Conservation (phyloP, 1,284 basidiomycete genomes). For the Schizophyllum commune region DNA sequence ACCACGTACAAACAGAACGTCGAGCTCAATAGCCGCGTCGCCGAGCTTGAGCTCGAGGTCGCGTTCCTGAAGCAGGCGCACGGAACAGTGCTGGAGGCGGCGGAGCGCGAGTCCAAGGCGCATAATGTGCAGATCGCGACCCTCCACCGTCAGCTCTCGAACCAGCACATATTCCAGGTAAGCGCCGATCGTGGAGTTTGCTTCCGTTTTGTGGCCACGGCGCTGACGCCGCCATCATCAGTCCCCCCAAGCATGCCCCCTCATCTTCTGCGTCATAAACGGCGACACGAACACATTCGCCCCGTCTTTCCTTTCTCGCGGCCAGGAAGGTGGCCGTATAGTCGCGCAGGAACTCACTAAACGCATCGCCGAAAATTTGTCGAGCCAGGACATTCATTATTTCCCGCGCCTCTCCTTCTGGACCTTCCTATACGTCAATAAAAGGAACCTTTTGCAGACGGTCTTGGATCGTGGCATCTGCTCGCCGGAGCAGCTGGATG, state of each 20-base stretch:
- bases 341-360: conserved; percentile 63
- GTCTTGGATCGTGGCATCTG: conserved; percentile 48
- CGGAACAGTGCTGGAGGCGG: conserved; percentile 45
- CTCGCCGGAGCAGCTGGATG: conserved; percentile 55
- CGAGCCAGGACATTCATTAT: conserved; percentile 46
- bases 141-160: conserved; percentile 52
- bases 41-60: conserved; percentile 62
- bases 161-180: conserved; percentile 49
- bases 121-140: conserved; percentile 57
- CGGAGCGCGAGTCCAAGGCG: conserved; percentile 50
- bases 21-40: conserved; percentile 52
- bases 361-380: conserved; percentile 55
- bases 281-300: conserved; percentile 65
- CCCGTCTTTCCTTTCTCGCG: conserved; percentile 47
- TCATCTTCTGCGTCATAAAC: conserved; percentile 69
- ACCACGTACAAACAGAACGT: conserved; percentile 55
- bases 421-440: conserved; percentile 66
- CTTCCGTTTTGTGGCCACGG: conserved; percentile 1
- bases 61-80: conserved; percentile 65
- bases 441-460: conserved; percentile 40
- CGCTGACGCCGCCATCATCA: neutral
- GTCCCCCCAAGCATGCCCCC: conserved; percentile 20
- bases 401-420: conserved; percentile 60
- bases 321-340: conserved; percentile 56
- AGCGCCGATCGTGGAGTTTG: conserved; percentile 12